These are phyloP conservation scores for Ceratocystiopsis brevicomis DNA, from an alignment of 2,329 filamentous ascomycete genomes.

Conservation along the genomic window DNA sequence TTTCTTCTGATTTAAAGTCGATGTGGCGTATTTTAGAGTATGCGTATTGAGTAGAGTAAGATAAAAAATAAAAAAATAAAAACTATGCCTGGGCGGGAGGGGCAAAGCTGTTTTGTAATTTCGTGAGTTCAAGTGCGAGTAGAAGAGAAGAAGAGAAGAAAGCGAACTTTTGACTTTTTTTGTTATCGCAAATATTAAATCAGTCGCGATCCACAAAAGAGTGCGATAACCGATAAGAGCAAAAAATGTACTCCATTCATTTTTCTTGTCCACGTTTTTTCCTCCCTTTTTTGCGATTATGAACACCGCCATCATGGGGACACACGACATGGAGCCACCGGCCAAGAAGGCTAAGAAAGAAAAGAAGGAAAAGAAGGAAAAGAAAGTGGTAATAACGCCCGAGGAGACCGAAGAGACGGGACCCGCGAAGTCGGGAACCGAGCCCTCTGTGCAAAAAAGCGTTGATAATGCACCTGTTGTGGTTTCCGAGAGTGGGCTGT, in stretches of 20 bases:
- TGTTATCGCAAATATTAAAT: too few species aligned
- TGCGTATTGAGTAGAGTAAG: too few species aligned
- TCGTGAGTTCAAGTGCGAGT: too few species aligned
- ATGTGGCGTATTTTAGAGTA: neutral
- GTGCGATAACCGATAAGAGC: neutral
- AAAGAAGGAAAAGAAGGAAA: neutral
- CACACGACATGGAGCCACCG: constrained; percentile 21
- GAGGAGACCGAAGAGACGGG: neutral
- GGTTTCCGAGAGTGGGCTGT: neutral
- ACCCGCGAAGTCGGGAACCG: neutral
- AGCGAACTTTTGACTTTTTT: too few species aligned
- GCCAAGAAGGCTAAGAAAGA: constrained; percentile 21
- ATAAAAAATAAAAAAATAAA: too few species aligned
- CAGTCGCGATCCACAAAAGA: too few species aligned
- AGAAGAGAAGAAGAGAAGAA: too few species aligned
- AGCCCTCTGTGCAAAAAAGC: neutral
- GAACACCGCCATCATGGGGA: constrained; percentile 4
- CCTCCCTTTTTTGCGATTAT: too few species aligned
- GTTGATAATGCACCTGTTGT: neutral
- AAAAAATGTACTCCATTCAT: neutral
- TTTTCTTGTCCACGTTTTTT: too few species aligned
- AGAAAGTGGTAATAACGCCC: neutral
- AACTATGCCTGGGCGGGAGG: too few species aligned
- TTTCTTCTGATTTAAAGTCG: constrained; percentile 3
- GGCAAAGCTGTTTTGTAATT: too few species aligned